Base-by-base conservation (phyloP, 2,329 filamentous ascomycete genomes). In the Didymella pomorum region DNA sequence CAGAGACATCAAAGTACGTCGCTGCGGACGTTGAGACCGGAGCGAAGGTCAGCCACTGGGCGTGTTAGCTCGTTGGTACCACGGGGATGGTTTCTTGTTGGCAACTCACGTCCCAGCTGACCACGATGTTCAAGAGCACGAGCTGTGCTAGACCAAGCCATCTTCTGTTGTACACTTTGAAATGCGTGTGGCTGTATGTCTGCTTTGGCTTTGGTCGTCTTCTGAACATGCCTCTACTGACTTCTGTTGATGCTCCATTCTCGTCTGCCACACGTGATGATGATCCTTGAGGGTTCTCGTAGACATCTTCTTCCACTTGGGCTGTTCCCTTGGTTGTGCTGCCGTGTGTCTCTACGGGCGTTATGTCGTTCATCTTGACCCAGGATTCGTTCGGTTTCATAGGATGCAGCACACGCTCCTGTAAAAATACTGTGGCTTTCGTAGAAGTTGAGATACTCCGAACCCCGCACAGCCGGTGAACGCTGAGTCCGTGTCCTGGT, bases 61-160 rank as follows among this genome's bases (percentile, higher is more conserved):
- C 4, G 21, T 9, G 3, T n/a, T 28, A 11, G 49, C 61, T 37
- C 9, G 1, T 4, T 11, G 35, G 4, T 4, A 12, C n/a, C n/a
- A 11, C 14, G 29, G 16, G 11, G 8, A 20, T 4, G 16, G n/a
- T 20, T 39, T 20, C 9, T 18, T 39, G 6, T n/a, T 12, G 23
- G 54, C 43, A 41, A 88, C 92, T 83, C 84, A 95, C 92, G 85
- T 96, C 92, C 94, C 94, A 98, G 71, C 91, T 96, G 41, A 97
- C 89, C 60, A 98, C 87, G 55, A 97, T 89, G 75, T 98, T 99
- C 78, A 98, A 82, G 70, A 98, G 78, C 7, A 93, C 89, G 72
- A 98, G 79, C 77, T 97, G 91, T 21, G 86, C 79, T 50, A 99
- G 81, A 0, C 95, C 95, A 75, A 97, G 91, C 88, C 92, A 99